A percentile compares a stretch with the other conserved stretches of the same genome.
phyloP scores from a whole-genome alignment of 176 grass and related monocot genomes.

The Eleusine indica region DNA sequence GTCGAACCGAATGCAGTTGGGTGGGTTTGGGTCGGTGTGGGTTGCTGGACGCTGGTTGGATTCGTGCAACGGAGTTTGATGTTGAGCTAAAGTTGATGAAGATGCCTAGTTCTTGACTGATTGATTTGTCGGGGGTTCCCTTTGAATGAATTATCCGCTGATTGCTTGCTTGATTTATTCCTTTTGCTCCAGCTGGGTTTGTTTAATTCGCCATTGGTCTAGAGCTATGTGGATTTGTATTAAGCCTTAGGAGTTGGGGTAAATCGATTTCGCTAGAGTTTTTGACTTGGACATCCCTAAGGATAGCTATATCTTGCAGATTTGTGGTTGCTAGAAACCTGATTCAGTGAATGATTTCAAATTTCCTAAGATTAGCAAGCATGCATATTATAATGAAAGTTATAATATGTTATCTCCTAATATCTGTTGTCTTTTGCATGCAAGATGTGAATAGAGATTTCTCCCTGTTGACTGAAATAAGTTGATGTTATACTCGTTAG shows the following conservation, averaged over 20 bases:
- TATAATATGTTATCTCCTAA: not conserved
- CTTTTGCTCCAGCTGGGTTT: conserved; percentile 1
- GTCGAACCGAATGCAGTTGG: not conserved
- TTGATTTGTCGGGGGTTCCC: not conserved
- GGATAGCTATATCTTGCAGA: not conserved
- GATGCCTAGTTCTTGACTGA: not conserved
- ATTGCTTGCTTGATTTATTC: not conserved
- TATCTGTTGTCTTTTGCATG: not conserved
- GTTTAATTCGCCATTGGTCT: not conserved
- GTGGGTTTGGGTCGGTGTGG: not conserved
- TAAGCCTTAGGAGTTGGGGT: not conserved
- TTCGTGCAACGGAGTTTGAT: not conserved
- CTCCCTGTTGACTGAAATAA: not conserved
- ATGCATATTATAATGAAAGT: not conserved
- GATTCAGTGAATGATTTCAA: not conserved
- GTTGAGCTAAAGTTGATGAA: not conserved
- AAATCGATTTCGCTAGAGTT: not conserved
- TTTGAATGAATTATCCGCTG: not conserved
- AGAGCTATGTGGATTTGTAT: not conserved
- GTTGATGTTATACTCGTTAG: not conserved
- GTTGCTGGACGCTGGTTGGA: not conserved
- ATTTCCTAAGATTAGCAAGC: not conserved
- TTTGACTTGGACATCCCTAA: not conserved
- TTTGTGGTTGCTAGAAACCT: not conserved
- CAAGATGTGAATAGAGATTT: not conserved